Base-by-base conservation (phyloP, 1,284 basidiomycete genomes). In the Heliocybe sulcata region DNA sequence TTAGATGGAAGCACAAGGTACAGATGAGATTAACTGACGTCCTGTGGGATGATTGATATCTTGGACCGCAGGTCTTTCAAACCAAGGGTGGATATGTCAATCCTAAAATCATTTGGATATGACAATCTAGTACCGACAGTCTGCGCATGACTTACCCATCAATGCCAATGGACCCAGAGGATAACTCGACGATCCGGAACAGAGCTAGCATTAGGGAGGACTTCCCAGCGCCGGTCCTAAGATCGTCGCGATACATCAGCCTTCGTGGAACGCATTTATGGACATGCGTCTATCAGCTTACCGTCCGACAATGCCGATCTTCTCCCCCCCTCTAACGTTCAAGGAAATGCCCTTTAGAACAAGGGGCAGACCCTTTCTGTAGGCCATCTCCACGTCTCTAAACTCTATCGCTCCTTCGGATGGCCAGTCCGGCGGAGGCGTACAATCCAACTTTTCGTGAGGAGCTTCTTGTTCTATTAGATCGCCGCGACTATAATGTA, bases 261-360 rank as follows among this genome's bases (percentile, higher is more conserved):
- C 6, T 25, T 49, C 22, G 50, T 31, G 56, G 25, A 35, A 53
- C 11, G 23, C 3, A 51, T 29, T 3, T 67, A 69, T 72, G 68
- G 72, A 2, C 10, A 54, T 42, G 38, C 38, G 19, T n/a, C n/a
- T n/a, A n/a, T n/a, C n/a, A n/a, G 16, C 61, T 14, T 48, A 74
- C 69, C 77, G 67, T 52, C 82, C 83, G 23, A 89, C 87, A 27
- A 89, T 80, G 54, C 88, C 88, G 59, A 92, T 89, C 74, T 92
- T 92, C 68, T 92, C 87, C 63, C 88, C 87, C 62, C 85, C 70
- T 64, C 76, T 60, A 61, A 86, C 76, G 54, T 72, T 66, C 66
- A 87, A 55, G 50, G 78, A 75, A 59, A 88, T 72, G 45, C 80
- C 72, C 61, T 81, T 79, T 57, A 87, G 69, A 55, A 87, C 80